Base-by-base conservation (phyloP, 2,329 filamentous ascomycete species). In the Aspergillus alliaceus region DNA sequence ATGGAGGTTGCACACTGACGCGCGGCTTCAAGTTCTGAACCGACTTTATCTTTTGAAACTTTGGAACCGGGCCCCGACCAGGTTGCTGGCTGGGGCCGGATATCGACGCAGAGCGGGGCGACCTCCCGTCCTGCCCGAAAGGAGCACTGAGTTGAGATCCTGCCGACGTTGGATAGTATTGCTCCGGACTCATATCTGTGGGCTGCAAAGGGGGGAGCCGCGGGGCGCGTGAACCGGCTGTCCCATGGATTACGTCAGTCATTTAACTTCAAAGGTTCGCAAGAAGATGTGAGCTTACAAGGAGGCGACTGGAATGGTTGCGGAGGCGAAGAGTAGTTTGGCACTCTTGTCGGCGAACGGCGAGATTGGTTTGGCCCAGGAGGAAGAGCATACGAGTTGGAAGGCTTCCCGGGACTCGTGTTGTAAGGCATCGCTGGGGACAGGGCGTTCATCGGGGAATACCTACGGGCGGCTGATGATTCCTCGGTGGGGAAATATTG, bases 361-460 rank as follows among this genome's bases (percentile, higher is more conserved):
- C 90, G 86, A 80, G 66, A 79, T 71, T 66, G 83, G 74, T 64
- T 82, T 75, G 72, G 59, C 18, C 65, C 60, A 66, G 73, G 81
- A 80, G 79, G 89, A 78, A 84, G 82, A 47, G 75, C 75, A 64
- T 82, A 83, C 29, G 77, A 69, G 67, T 75, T 76, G 58, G 79
- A 78, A 65, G 82, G 64, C 72, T 80, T 80, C 71, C 79, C 85
- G 60, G 80, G 85, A 72, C 80, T 90, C 77, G 78, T 82, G 71
- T 85, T 84, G 77, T 96, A 96, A 32, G 91, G 87, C 55, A 90
- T 89, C 32, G 88, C 86, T 39, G 92, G 90, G 59, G 92, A 91
- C 59, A 96, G 80, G 15, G 86, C 85, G 73, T 96, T 93, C 93
- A 97, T 97, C 62, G 93, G 95, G 47, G 93, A 98, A 77, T 98